These are phyloP conservation scores for Nicotiana attenuata DNA, from an alignment of 257 asterid genomes.

Conservation along the genomic window DNA sequence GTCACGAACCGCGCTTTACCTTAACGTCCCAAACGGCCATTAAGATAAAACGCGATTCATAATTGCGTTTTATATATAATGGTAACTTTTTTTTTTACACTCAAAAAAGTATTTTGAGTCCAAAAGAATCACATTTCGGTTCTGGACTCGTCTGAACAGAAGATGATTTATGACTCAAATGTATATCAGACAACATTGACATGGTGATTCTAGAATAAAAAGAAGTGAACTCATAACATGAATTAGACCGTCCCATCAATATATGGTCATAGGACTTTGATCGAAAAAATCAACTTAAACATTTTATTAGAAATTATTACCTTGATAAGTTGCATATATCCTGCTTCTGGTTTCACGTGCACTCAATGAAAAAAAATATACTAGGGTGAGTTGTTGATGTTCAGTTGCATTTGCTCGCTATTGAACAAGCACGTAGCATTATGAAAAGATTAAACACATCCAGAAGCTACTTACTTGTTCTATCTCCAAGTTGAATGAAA, in stretches of 20 bases:
- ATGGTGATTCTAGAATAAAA: not conserved
- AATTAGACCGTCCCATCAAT: not conserved
- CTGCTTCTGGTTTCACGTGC: constrained; percentile 71
- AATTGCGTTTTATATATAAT: too few relatives aligned
- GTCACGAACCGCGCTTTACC: too few relatives aligned
- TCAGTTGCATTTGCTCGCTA: constrained; percentile 41
- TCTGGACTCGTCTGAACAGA: too few relatives aligned
- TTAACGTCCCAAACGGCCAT: too few relatives aligned
- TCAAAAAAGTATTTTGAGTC: too few relatives aligned
- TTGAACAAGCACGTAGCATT: constrained; percentile 77
- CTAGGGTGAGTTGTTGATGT: constrained; percentile 31
- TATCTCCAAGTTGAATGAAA: constrained; percentile 7
- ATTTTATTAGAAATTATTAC: not conserved
- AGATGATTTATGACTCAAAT: not conserved
- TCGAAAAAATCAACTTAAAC: too few relatives aligned
- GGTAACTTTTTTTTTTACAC: too few relatives aligned
- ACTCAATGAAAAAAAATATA: constrained; percentile 57
- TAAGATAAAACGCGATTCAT: too few relatives aligned
- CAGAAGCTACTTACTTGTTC: constrained; percentile 15
- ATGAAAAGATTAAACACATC: constrained; percentile 17
- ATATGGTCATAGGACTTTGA: not conserved
- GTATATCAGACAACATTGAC: not conserved
- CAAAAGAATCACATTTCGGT: too few relatives aligned
- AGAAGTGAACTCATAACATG: not conserved
- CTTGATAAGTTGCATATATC: constrained; percentile 22